Percentiles rank a stretch among this genome's conserved stretches.
Conservation (phyloP, 2,329 filamentous ascomycete genomes). For the Fusarium austroafricanum region DNA sequence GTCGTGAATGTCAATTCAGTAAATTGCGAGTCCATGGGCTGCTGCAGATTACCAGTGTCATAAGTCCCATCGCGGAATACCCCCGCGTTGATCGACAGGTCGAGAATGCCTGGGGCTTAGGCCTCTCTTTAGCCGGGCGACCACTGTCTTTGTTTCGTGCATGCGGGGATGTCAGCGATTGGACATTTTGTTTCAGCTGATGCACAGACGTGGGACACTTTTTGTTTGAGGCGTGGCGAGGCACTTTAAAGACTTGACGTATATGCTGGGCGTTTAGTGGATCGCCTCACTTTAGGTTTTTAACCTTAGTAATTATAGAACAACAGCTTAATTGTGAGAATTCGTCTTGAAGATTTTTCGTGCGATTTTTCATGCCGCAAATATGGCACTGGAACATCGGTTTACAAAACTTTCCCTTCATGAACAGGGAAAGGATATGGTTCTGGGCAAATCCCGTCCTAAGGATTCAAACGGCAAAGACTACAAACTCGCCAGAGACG, state of each 20-base stretch:
- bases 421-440: conserved; percentile 15
- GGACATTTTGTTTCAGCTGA: conserved; percentile 2
- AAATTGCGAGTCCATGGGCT: too few relatives aligned
- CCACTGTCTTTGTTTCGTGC: neutral
- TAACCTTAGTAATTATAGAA: too few relatives aligned
- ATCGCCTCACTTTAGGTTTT: neutral
- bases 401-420: conserved; percentile 15
- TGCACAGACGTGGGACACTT: neutral
- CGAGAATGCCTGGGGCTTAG: conserved; percentile 6
- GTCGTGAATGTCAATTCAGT: neutral
- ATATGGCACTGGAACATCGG: conserved; percentile 18
- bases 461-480: conserved; percentile 1
- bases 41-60: too few relatives aligned
- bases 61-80: neutral
- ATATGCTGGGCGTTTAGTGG: too few relatives aligned
- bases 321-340: neutral
- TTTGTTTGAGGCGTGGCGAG: neutral
- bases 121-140: conserved; percentile 15
- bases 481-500: neutral
- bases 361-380: neutral
- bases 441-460: neutral
- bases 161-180: conserved; percentile 1
- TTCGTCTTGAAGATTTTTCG: neutral
- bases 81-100: conserved; percentile 11
- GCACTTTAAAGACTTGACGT: neutral